phyloP scores from a whole-genome alignment of 306 rosid species.

The Vigna unguiculata region DNA sequence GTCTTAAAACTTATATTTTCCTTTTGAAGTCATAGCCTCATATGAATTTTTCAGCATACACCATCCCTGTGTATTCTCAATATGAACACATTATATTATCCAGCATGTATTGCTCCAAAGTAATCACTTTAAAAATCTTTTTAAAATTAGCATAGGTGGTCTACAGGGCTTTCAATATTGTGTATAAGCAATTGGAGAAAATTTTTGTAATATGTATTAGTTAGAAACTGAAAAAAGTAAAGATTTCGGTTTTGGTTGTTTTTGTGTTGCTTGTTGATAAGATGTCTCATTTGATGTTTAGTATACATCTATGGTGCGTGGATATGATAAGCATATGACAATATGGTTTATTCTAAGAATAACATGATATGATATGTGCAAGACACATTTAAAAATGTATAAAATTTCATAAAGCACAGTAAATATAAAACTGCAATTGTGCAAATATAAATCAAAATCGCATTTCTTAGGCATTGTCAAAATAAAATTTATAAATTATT shows the following conservation, averaged over 20 bases:
- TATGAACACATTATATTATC: neutral
- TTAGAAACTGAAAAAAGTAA: slow-evolving; percentile 1
- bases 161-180: neutral
- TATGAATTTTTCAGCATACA: slow-evolving; percentile 12
- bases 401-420: too few relatives aligned
- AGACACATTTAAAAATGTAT: too few relatives aligned
- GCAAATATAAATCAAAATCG: too few relatives aligned
- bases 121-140: neutral
- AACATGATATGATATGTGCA: too few relatives aligned
- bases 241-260: neutral
- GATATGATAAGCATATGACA: too few relatives aligned
- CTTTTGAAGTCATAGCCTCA: slow-evolving; percentile 17
- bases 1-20: slow-evolving; percentile 29
- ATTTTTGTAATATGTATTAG: neutral
- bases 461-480: too few relatives aligned
- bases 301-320: neutral
- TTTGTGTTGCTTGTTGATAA: slow-evolving; percentile 1
- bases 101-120: neutral
- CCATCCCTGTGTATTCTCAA: slow-evolving; percentile 7
- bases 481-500: too few relatives aligned
- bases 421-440: too few relatives aligned
- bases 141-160: slow-evolving; percentile 2
- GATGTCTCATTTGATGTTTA: slow-evolving; percentile 14
- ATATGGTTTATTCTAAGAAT: too few relatives aligned
- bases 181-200: slow-evolving; percentile 12